These are phyloP conservation scores for Thermothielavioides terrestris DNA, from an alignment of 495 filamentous ascomycete genomes.

Conservation along the genomic window DNA sequence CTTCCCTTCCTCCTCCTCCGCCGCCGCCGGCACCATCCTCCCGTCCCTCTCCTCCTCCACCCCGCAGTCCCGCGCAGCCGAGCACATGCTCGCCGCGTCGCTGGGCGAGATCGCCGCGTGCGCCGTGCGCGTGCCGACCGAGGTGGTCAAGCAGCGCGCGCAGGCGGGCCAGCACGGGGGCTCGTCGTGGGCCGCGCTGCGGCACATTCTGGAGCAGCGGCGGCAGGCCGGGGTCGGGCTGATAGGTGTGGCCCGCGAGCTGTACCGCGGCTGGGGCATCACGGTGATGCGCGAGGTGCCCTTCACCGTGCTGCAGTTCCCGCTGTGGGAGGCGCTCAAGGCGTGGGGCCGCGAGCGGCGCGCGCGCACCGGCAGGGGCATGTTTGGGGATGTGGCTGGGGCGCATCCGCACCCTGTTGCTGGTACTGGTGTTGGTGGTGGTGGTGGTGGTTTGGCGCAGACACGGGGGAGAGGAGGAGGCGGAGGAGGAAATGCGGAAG, in stretches of 20 bases:
- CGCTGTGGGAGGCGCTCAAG: constrained; percentile 93
- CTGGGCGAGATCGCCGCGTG: constrained; percentile 90
- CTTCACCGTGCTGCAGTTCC: constrained; percentile 94
- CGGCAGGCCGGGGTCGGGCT: constrained; percentile 32
- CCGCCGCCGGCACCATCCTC: background rate
- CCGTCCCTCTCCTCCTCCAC: constrained; percentile 12
- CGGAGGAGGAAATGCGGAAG: background rate
- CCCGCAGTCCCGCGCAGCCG: constrained; percentile 13
- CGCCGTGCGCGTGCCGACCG: constrained; percentile 85
- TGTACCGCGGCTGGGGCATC: constrained; percentile 85
- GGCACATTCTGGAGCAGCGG: constrained; percentile 53
- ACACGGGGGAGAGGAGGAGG: constrained; percentile 27
- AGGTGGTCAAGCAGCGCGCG: constrained; percentile 93
- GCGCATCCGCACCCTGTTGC: background rate
- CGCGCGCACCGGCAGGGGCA: constrained; percentile 40
- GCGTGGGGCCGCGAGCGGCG: constrained; percentile 33
- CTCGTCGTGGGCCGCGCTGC: constrained; percentile 52
- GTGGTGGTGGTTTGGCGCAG: background rate
- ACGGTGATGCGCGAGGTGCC: constrained; percentile 95
- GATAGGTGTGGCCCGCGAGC: constrained; percentile 60
- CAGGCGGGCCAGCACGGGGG: constrained; percentile 68
- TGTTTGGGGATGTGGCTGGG: constrained; percentile 26
- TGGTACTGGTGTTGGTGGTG: no score
- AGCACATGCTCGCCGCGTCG: constrained; percentile 80
- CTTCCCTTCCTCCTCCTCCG: constrained; percentile 23